Evolutionary conservation across 306 rosid species (phyloP).

Genomic region (Luffa aegyptiaca): DNA sequence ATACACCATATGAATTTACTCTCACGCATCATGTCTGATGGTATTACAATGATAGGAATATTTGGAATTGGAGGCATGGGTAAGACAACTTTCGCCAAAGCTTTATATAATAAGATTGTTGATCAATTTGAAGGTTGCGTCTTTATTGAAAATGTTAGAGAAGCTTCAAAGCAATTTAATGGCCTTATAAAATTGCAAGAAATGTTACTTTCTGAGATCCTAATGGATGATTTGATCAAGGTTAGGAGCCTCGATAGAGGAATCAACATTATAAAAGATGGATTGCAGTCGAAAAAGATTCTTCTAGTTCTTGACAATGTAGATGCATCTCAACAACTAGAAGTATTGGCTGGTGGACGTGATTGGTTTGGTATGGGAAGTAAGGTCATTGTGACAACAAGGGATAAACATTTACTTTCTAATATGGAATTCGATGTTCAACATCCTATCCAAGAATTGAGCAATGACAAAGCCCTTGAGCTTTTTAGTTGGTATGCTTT

Average conservation of each 20-base stretch:
- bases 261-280: neutral
- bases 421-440: neutral
- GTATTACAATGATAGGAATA: neutral
- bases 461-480: neutral
- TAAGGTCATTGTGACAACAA: conserved; percentile 16
- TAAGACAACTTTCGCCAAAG: conserved; percentile 17
- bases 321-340: neutral
- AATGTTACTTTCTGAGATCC: conserved; percentile 3
- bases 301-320: conserved; percentile 9
- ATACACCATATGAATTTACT: neutral
- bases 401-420: neutral
- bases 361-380: conserved; percentile 13
- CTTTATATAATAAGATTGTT: neutral
- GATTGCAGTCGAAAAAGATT: neutral
- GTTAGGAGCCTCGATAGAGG: neutral
- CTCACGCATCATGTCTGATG: neutral
- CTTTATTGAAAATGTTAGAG: neutral
- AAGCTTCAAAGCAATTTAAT: neutral
- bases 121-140: neutral
- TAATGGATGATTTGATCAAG: neutral
- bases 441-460: neutral
- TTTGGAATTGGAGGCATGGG: conserved; percentile 8
- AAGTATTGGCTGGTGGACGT: neutral
- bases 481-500: conserved; percentile 23
- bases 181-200: neutral